Conservation (phyloP, 2,329 filamentous ascomycete species). For the Aspergillus costaricaensis region DNA sequence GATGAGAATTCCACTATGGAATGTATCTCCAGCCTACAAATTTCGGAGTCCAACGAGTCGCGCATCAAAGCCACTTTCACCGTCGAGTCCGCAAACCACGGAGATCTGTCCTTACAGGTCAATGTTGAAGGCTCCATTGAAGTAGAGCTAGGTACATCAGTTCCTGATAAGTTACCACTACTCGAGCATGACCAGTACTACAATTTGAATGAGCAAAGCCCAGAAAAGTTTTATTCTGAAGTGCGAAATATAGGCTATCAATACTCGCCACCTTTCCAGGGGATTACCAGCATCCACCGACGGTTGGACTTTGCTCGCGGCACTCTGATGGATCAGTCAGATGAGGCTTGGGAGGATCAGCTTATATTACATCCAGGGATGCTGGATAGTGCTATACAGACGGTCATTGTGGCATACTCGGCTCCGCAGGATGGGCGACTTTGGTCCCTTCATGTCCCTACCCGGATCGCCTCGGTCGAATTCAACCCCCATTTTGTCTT, state of each 20-base stretch:
- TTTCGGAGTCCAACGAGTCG: no score
- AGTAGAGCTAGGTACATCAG: no score
- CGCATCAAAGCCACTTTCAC: no score
- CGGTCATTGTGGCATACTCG: conserved; percentile 17
- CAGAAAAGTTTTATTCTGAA: conserved; percentile 22
- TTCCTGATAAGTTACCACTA: no score
- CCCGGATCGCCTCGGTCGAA: conserved; percentile 6
- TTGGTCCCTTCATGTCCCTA: conserved; percentile 21
- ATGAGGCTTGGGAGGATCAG: conserved; percentile 6
- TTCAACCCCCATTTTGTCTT: conserved; percentile 14
- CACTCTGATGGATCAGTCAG: conserved; percentile 6
- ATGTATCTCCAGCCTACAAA: no score
- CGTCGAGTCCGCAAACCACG: no score
- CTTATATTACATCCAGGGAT: conserved; percentile 21
- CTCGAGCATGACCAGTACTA: background rate
- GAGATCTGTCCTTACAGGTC: no score
- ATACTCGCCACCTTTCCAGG: conserved; percentile 24
- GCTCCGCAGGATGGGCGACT: conserved; percentile 21
- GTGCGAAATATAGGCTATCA: conserved; percentile 23
- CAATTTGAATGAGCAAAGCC: conserved; percentile 6
- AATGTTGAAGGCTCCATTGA: background rate
- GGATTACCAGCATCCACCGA: conserved; percentile 18
- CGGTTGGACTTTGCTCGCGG: conserved; percentile 12
- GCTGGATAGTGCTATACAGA: conserved; percentile 25
- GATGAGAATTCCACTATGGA: no score